Conservation (phyloP, 202 grass and related monocot species). For the Eragrostis tef region DNA sequence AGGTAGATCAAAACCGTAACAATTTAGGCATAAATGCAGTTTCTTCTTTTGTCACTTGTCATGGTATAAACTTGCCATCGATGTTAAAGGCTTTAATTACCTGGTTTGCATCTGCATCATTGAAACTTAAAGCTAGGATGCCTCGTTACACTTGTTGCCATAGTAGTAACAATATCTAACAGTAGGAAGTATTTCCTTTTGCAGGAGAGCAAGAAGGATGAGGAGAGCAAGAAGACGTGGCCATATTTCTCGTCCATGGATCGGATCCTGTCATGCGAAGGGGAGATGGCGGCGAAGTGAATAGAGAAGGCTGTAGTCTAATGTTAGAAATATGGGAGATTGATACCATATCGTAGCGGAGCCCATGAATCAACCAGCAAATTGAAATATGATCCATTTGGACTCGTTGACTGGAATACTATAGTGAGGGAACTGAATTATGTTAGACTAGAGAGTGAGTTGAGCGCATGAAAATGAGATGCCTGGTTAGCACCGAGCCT, state of each 20-base stretch:
- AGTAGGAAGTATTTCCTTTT: constrained; percentile 22
- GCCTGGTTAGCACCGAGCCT: constrained; percentile 6
- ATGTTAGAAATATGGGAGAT: constrained; percentile 28
- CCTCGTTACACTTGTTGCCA: not conserved
- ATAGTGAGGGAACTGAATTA: not conserved
- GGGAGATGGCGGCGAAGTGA: constrained; percentile 70
- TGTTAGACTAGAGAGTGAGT: not conserved
- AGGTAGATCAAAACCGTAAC: constrained; percentile 52
- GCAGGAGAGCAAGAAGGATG: constrained; percentile 82
- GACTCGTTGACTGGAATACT: not conserved
- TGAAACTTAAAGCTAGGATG: not conserved
- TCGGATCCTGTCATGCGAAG: constrained; percentile 64
- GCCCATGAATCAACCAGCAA: not conserved
- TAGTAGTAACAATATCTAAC: constrained; percentile 17
- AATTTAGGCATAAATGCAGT: constrained; percentile 1
- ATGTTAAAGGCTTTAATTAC: constrained; percentile 21
- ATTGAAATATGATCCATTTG: not conserved
- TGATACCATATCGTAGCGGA: constrained; percentile 1
- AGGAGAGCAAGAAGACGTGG: constrained; percentile 70
- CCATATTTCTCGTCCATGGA: constrained; percentile 74
- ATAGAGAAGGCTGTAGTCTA: constrained; percentile 37
- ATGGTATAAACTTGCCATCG: constrained; percentile 16
- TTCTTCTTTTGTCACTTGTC: not conserved
- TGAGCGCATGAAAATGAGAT: constrained; percentile 30
- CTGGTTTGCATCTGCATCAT: constrained; percentile 9